Percentiles rank a stretch among this genome's conserved stretches.
phyloP scores from a whole-genome alignment of 78 protist genomes.

The Bigelowiella natans region DNA sequence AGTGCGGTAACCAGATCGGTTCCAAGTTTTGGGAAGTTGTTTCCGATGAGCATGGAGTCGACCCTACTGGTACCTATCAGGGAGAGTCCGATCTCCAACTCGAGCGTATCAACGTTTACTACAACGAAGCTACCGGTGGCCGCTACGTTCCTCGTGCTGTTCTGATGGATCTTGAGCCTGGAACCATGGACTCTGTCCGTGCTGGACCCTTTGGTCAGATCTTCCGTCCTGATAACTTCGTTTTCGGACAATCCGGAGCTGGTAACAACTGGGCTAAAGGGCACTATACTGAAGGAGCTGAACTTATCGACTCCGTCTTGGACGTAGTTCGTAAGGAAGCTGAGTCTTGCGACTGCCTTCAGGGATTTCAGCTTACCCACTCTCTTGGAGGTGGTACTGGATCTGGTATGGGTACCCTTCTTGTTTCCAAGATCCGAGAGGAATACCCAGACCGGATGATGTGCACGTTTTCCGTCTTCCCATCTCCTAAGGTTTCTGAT shows the following conservation, averaged over 20 bases:
- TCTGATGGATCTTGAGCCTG: conserved; percentile 92
- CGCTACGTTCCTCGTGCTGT: conserved; percentile 95
- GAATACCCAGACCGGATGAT: conserved; percentile 89
- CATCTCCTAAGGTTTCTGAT: conserved; percentile 28
- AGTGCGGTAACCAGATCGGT: conserved; percentile 98
- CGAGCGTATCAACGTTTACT: conserved; percentile 97
- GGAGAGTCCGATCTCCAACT: too few relatives aligned
- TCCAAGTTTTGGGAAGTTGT: conserved; percentile 93
- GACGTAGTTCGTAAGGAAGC: conserved; percentile 97
- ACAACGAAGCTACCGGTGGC: conserved; percentile 95
- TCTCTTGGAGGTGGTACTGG: conserved; percentile 98
- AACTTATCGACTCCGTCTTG: conserved; percentile 50
- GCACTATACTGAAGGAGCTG: conserved; percentile 45
- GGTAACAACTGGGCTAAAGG: conserved; percentile 92
- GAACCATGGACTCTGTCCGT: conserved; percentile 34
- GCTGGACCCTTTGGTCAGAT: not conserved
- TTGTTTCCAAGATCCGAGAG: conserved; percentile 85
- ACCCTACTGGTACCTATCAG: not conserved
- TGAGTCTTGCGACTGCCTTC: conserved; percentile 62
- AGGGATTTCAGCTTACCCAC: conserved; percentile 87
- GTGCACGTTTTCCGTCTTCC: conserved; percentile 87
- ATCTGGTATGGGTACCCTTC: conserved; percentile 87
- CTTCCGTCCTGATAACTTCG: not conserved
- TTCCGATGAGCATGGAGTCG: conserved; percentile 95
- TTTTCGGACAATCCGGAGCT: conserved; percentile 84